Percentiles rank a stretch among this genome's conserved stretches.
Conservation (phyloP, 108 stramenopile species). For the Fistulifera solaris region DNA sequence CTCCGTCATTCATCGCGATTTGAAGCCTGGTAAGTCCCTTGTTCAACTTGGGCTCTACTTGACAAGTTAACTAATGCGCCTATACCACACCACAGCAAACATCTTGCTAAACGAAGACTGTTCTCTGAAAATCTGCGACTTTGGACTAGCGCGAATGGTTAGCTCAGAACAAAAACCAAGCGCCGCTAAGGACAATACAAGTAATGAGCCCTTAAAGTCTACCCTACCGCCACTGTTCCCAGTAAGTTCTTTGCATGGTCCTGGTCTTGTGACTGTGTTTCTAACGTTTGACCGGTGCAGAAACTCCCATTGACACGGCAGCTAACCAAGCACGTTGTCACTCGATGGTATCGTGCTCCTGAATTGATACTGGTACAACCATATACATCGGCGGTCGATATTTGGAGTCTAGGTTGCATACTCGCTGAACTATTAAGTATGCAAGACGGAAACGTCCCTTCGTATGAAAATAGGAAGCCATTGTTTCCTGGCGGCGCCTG, state of each 20-base stretch:
- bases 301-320: constrained; percentile 60
- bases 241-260: constrained; percentile 1
- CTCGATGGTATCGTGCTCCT: constrained; percentile 98
- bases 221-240: background rate
- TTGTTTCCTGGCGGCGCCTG: constrained; percentile 96
- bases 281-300: background rate
- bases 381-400: constrained; percentile 93
- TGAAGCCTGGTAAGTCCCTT: constrained; percentile 33
- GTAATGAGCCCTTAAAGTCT: background rate
- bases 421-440: constrained; percentile 83
- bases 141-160: constrained; percentile 94
- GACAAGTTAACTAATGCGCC: too few relatives aligned
- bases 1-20: constrained; percentile 92
- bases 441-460: constrained; percentile 89
- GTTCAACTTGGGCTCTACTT: constrained; percentile 12
- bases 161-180: constrained; percentile 14
- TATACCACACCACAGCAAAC: too few relatives aligned
- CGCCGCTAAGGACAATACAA: background rate
- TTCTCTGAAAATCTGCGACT: constrained; percentile 90
- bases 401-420: constrained; percentile 94
- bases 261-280: background rate
- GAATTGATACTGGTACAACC: constrained; percentile 95
- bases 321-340: constrained; percentile 97
- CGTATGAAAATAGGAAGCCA: constrained; percentile 84
- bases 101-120: constrained; percentile 97